These are phyloP conservation scores for Scenedesmus sp. DNA, from an alignment of 163 green algal species.

Conservation along the genomic window DNA sequence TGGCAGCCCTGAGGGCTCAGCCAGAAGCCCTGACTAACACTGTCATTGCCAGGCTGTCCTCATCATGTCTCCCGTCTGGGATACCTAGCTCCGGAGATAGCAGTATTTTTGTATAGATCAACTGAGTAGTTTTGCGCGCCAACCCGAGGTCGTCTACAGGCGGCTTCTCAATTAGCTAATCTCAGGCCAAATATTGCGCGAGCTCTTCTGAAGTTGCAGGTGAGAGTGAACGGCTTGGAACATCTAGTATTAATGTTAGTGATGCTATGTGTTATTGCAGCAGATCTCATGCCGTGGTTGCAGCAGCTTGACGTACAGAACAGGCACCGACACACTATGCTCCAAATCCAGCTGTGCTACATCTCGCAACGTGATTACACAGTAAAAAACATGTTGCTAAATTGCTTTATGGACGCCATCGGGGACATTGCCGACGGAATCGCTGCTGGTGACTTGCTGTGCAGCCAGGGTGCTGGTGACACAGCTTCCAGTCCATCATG, in stretches of 20 bases:
- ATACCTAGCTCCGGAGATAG: neutral
- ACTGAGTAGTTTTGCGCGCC: neutral
- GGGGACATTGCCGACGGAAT: neutral
- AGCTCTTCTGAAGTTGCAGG: neutral
- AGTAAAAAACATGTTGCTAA: neutral
- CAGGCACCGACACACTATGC: neutral
- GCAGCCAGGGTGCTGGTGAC: neutral
- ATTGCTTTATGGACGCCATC: neutral
- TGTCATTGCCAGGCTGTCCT: neutral
- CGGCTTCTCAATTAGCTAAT: neutral
- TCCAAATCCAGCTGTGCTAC: neutral
- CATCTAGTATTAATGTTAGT: no score
- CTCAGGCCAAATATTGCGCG: no score
- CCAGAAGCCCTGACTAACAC: neutral
- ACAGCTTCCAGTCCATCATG: neutral
- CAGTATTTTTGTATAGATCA: neutral
- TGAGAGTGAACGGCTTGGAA: neutral
- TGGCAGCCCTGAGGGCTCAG: no score
- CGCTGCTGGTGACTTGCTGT: neutral
- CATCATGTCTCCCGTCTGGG: neutral
- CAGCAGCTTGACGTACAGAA: neutral
- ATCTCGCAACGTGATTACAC: neutral
- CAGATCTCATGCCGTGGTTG: no score
- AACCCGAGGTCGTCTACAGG: neutral
- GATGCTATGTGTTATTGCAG: no score